phyloP scores from a whole-genome alignment of 2,329 filamentous ascomycete genomes.

The Stagonosporopsis vannaccii region DNA sequence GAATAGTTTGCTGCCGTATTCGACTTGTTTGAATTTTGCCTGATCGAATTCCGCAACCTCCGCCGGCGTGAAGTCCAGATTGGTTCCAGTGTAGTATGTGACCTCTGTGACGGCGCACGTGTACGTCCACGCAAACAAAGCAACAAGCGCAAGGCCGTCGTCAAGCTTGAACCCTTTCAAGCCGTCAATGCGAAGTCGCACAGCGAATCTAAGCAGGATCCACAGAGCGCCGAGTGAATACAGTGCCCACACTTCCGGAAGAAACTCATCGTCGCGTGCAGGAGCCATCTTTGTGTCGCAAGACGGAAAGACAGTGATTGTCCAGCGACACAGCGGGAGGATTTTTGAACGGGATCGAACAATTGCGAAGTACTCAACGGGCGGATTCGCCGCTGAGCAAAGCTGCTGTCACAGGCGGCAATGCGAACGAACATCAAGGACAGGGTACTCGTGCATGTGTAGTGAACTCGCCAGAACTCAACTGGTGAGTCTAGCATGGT shows the following conservation, averaged over 20 bases:
- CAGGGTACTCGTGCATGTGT: neutral
- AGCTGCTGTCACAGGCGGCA: neutral
- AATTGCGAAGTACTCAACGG: neutral
- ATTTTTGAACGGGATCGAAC: neutral
- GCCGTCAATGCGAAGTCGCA: slow-evolving; percentile 8
- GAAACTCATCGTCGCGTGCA: slow-evolving; percentile 12
- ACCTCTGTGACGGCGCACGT: slow-evolving; percentile 14
- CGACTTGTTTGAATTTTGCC: slow-evolving; percentile 9
- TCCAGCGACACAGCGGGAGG: neutral
- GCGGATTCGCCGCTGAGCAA: neutral
- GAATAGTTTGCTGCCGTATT: slow-evolving; percentile 20
- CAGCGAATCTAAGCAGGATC: slow-evolving; percentile 9
- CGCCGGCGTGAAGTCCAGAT: slow-evolving; percentile 14
- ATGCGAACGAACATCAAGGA: neutral
- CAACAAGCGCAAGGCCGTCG: slow-evolving; percentile 13
- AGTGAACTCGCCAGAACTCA: neutral
- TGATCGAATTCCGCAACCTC: slow-evolving; percentile 16
- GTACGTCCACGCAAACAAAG: slow-evolving; percentile 13
- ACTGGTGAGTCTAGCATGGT: neutral
- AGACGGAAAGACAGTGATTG: neutral
- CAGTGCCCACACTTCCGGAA: slow-evolving; percentile 14
- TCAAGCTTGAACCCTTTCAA: slow-evolving; percentile 6
- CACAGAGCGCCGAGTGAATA: slow-evolving; percentile 11
- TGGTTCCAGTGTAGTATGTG: slow-evolving; percentile 22
- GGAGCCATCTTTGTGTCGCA: slow-evolving; percentile 6